These are phyloP conservation scores for Osmanthus fragrans DNA, from an alignment of 257 asterid species.

Conservation along the genomic window DNA sequence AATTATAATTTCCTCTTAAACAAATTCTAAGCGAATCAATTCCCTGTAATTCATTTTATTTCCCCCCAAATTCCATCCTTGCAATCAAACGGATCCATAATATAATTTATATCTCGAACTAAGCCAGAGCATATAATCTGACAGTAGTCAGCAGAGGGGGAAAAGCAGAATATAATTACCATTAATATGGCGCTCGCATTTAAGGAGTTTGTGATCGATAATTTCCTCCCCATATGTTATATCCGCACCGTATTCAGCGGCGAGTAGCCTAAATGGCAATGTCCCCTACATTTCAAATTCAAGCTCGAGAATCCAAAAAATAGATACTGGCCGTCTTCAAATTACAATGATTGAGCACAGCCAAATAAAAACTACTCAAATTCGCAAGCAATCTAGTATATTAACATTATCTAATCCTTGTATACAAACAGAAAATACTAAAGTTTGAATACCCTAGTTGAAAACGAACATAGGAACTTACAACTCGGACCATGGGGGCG, in stretches of 20 bases:
- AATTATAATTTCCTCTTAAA: no score
- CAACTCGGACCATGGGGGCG: slow-evolving; percentile 97
- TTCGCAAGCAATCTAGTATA: neutral
- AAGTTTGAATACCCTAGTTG: neutral
- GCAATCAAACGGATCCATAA: no score
- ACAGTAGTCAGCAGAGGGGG: neutral
- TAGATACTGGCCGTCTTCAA: slow-evolving; percentile 1
- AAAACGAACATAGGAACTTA: slow-evolving; percentile 36
- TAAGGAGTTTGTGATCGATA: slow-evolving; percentile 85
- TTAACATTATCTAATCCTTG: neutral
- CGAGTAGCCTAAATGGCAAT: slow-evolving; percentile 77
- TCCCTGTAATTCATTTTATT: no score
- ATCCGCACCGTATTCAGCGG: slow-evolving; percentile 90
- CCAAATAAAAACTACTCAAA: neutral
- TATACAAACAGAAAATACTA: neutral
- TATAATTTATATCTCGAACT: neutral
- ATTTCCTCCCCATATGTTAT: slow-evolving; percentile 92
- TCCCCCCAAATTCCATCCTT: no score
- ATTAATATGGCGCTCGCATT: slow-evolving; percentile 78
- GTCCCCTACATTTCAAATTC: slow-evolving; percentile 58
- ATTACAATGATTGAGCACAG: neutral
- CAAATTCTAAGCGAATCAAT: no score
- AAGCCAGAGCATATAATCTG: neutral
- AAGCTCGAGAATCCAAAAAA: slow-evolving; percentile 21
- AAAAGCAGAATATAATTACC: slow-evolving; percentile 31